A percentile compares a stretch with the other conserved stretches of the same genome.
Conservation (phyloP, 129 eudicot species). For the Calendula officinalis region DNA sequence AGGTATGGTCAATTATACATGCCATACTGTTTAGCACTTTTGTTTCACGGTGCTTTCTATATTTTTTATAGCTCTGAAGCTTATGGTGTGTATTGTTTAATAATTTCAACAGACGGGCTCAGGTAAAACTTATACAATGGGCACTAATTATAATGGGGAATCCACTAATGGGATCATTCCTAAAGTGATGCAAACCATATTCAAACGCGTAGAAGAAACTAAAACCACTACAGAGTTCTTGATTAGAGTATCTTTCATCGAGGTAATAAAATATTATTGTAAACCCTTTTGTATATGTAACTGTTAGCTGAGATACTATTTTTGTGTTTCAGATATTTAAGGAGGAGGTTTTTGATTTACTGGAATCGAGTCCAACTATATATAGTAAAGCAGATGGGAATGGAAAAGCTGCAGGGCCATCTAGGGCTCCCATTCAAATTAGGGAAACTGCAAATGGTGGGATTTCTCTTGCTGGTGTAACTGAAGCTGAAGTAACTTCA, state of each 20-base stretch:
- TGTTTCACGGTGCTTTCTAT: background rate
- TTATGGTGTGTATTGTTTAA: slow-evolving; percentile 4
- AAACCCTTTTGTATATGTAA: background rate
- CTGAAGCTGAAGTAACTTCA: slow-evolving; percentile 84
- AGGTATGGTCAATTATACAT: slow-evolving; percentile 43
- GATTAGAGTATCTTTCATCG: slow-evolving; percentile 88
- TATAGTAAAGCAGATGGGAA: slow-evolving; percentile 48
- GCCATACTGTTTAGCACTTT: background rate
- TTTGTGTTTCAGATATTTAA: slow-evolving; percentile 67
- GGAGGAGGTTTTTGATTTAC: slow-evolving; percentile 88
- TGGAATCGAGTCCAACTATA: slow-evolving; percentile 45
- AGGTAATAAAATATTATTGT: slow-evolving; percentile 46
- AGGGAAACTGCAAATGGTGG: slow-evolving; percentile 91
- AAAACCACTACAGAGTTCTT: slow-evolving; percentile 60
- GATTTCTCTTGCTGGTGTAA: slow-evolving; percentile 92
- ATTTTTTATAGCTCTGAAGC: background rate
- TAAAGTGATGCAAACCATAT: slow-evolving; percentile 77
- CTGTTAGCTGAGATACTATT: background rate
- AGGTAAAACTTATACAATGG: slow-evolving; percentile 98
- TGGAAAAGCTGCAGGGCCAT: slow-evolving; percentile 50
- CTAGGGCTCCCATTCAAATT: slow-evolving; percentile 86
- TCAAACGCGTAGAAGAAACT: slow-evolving; percentile 54
- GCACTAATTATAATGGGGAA: slow-evolving; percentile 87
- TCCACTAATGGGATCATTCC: slow-evolving; percentile 73
- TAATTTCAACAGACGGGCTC: slow-evolving; percentile 71